phyloP scores from a whole-genome alignment of 371 early-diverging fungal species.

The Mortierella sp. region DNA sequence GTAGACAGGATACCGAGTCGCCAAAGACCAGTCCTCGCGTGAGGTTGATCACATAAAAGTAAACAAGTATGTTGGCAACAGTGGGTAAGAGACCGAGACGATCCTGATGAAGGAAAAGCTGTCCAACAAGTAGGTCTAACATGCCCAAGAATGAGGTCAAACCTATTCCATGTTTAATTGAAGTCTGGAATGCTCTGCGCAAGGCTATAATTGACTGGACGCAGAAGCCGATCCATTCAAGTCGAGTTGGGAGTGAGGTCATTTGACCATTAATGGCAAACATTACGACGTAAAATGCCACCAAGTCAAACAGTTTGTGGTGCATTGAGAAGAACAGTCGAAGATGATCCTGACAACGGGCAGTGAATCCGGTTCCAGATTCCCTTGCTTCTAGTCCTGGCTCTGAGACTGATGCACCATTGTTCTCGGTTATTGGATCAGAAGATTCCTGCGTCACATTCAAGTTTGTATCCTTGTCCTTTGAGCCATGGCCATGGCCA shows the following conservation, averaged over 20 bases:
- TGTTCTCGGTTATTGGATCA: background rate
- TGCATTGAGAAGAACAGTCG: conserved; percentile 55
- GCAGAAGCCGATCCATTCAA: conserved; percentile 57
- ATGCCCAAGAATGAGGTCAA: conserved; percentile 55
- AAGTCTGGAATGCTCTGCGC: conserved; percentile 55
- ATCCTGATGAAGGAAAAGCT: conserved; percentile 53
- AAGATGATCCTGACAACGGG: conserved; percentile 52
- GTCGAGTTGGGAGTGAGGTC: conserved; percentile 55
- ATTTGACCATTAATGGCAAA: conserved; percentile 58
- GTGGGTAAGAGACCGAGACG: conserved; percentile 48
- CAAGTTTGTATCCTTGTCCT: background rate
- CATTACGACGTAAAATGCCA: conserved; percentile 58
- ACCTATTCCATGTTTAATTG: conserved; percentile 53
- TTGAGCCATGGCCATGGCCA: conserved; percentile 11
- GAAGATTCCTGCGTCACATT: background rate
- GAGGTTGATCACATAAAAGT: conserved; percentile 57
- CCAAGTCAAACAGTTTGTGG: conserved; percentile 55
- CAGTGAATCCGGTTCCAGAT: conserved; percentile 9
- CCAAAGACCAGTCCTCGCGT: conserved; percentile 56
- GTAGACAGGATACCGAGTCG: conserved; percentile 53
- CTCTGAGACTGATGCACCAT: background rate
- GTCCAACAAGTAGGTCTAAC: conserved; percentile 55
- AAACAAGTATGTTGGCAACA: conserved; percentile 56
- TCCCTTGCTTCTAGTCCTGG: background rate
- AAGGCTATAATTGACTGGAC: conserved; percentile 55